These are phyloP conservation scores for Candida pini DNA, from an alignment of 805 yeast genomes.

Conservation along the genomic window DNA sequence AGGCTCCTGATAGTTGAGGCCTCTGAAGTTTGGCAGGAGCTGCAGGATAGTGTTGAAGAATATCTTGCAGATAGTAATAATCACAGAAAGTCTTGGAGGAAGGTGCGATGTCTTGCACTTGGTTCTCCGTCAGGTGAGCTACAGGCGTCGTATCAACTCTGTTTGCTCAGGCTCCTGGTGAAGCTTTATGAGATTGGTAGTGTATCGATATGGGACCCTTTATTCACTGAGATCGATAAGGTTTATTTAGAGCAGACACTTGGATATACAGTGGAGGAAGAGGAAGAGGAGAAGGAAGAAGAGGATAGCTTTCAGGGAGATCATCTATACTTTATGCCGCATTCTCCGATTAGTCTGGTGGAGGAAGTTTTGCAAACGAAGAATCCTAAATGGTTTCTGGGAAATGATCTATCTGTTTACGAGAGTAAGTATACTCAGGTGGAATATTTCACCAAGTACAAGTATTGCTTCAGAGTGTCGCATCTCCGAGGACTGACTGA, in stretches of 20 bases:
- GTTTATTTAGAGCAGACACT: conserved; percentile 11
- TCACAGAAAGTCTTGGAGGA: conserved; percentile 2
- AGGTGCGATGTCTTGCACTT: conserved; percentile 27
- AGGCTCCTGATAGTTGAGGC: too few relatives aligned
- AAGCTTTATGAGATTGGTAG: conserved; percentile 5
- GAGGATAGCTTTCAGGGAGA: not conserved
- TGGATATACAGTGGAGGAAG: conserved; percentile 14
- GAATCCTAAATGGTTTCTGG: conserved; percentile 23
- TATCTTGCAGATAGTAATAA: conserved; percentile 1
- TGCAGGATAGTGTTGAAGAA: conserved; percentile 7
- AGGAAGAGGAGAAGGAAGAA: too few relatives aligned
- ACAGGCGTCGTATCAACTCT: conserved; percentile 25
- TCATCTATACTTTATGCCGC: conserved; percentile 29
- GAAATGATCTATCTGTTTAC: conserved; percentile 28
- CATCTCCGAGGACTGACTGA: conserved; percentile 4
- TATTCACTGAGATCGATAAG: conserved; percentile 19
- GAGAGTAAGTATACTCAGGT: conserved; percentile 19
- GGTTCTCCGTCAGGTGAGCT: conserved; percentile 22
- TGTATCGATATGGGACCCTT: conserved; percentile 29
- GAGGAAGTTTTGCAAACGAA: conserved; percentile 18
- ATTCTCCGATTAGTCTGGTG: conserved; percentile 26
- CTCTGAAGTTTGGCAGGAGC: too few relatives aligned
- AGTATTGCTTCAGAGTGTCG: conserved; percentile 22
- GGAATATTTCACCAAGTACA: conserved; percentile 24
- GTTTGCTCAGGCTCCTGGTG: conserved; percentile 16